phyloP scores from a whole-genome alignment of 1,284 basidiomycete genomes.

The Uromyces viciae-fabae region DNA sequence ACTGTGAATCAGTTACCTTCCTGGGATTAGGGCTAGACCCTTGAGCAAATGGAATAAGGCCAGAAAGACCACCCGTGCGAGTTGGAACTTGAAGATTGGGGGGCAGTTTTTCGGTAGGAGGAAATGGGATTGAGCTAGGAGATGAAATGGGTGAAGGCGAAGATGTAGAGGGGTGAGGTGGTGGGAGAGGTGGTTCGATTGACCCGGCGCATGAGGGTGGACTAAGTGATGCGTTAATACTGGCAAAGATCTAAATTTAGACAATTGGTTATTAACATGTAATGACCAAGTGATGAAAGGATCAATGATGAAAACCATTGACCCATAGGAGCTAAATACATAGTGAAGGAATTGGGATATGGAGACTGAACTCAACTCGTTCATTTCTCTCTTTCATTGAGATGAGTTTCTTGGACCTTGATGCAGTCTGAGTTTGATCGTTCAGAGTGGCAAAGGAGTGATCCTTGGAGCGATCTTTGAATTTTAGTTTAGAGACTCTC shows the following conservation, averaged over 20 bases:
- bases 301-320: background rate
- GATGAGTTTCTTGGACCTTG: conserved; percentile 23
- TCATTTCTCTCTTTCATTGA: conserved; percentile 38
- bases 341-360: background rate
- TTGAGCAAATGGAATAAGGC: conserved; percentile 39
- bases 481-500: background rate
- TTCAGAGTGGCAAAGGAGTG: background rate
- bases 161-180: conserved; percentile 18
- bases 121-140: background rate
- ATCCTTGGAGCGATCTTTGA: conserved; percentile 14
- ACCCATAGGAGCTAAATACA: background rate
- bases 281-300: too few species aligned
- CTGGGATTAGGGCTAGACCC: conserved; percentile 31
- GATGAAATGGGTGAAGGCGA: conserved; percentile 18
- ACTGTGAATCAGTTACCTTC: background rate
- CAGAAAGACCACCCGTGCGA: background rate
- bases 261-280: too few species aligned
- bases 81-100: background rate
- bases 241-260: conserved; percentile 17
- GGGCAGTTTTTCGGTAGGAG: background rate
- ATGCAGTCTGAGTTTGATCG: background rate
- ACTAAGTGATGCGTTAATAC: conserved; percentile 24
- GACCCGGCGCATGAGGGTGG: background rate
- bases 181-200: conserved; percentile 8
- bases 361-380: conserved; percentile 18